Base-by-base conservation (phyloP, 2,329 filamentous ascomycete genomes). In the Macroventuria anomochaeta region DNA sequence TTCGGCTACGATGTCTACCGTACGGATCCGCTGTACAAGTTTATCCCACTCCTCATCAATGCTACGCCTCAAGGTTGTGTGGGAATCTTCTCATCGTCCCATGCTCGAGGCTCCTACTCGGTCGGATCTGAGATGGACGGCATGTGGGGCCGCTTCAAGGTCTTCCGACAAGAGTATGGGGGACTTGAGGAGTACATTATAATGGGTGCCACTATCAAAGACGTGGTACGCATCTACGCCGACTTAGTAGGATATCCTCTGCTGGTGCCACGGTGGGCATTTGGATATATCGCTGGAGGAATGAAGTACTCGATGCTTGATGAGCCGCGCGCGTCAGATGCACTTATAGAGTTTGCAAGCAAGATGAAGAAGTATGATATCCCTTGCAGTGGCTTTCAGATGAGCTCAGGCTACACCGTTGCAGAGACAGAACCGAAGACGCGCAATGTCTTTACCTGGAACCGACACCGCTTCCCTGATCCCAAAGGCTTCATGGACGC, bases 101-200 rank as follows among this genome's bases (percentile, higher is more conserved):
- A 90, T 64, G 79, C 81, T 0, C 77, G 88, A 44, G 87, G 86
- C 0, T 81, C 80, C 13, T 90, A 86, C 77, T 83, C 83, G 7
- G 79, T 91, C 7, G 88, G 88, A 2, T 84, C 85, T 1, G 88
- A 91, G 70, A 87, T 91, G 73, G 88, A 91, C 65, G 88, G 88
- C 23, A 82, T 90, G 75, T 91, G 88, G 87, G 88, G 88, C 0
- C 83, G 83, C 52, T 90, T 85, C 81, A 90, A 90, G 69, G 86
- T 89, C 17, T 89, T 89, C 63, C 82, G 88, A 7, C 88, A 91
- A 71, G 86, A 88, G 55, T 83, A 87, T 58, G 88, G 88, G 18
- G 88, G 88, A 0, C 76, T 91, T 0, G 88, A 91, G 66, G 83
- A 90, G 73, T 90, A 90, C 60, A 76, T 86, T 18, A 83, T 91